Base-by-base conservation (phyloP, 2,329 filamentous ascomycete genomes). In the Epichloe typhina region DNA sequence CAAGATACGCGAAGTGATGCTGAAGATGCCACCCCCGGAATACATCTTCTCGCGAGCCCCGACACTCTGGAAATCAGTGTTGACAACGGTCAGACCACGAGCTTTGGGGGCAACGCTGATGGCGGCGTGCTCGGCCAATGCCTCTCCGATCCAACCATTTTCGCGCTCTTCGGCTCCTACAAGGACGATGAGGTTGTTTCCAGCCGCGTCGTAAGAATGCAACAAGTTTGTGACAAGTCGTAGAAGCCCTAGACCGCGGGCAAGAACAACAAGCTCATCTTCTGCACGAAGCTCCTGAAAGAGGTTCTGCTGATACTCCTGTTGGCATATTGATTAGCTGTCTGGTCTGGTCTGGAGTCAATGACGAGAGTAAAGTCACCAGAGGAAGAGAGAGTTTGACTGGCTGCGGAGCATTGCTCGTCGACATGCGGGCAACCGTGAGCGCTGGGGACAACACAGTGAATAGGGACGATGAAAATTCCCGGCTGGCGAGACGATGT, bases 131-230 rank as follows among this genome's bases (percentile, higher is more conserved):
- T 98, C 93, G 23, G 93, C 93, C 63, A 98, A 73, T 33, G 89
- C 88, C 71, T 97, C 93, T 58, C 93, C 93, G 53, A 98, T 89
- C 90, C 91, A 97, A 51, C 84, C 83, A 79, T 96, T 96, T 64
- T 98, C 93, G 53, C 87, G 82, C 36, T 96, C 89, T 53, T 93
- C 86, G 37, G 93, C 90, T 9, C 89, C 90, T 41, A 97, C 82
- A 19, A 98, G 71, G 43, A 98, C 74, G 46, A 98, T 83, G 50
- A 98, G 73, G 62, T 95, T 97, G 69, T 93, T 94, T 13, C 93
- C 93, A 3, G 88, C 88, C 1, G 89, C 90, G 76, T 98, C 93
- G 69, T 96, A 96, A 19, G 90, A 90, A 68, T 98, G 93, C 31
- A 98, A 80, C 39, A 98, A 79, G 64, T 97, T 98, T n/a, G 88